phyloP scores from a whole-genome alignment of 352 stramenopile genomes.

The Pythium scleroteichum region DNA sequence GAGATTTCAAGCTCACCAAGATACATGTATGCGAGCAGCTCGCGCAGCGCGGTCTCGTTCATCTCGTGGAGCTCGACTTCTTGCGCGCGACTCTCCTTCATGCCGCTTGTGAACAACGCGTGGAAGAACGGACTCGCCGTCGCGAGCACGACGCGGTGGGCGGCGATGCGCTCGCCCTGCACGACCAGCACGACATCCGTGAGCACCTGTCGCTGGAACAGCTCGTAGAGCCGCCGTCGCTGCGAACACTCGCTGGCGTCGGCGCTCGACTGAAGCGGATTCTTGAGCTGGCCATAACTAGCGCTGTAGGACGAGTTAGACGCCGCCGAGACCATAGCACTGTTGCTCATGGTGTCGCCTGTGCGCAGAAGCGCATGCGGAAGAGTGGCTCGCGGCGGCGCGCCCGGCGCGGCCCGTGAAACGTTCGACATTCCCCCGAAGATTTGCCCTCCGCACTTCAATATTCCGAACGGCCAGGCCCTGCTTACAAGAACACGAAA shows the following conservation, averaged over 20 bases:
- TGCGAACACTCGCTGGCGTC: constrained; percentile 27
- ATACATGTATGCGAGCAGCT: constrained; percentile 74
- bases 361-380: not conserved
- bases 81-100: constrained; percentile 51
- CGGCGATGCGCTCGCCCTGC: constrained; percentile 42
- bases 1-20: constrained; percentile 51
- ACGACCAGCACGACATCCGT: constrained; percentile 71
- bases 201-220: constrained; percentile 49
- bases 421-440: constrained; percentile 13
- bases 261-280: not conserved
- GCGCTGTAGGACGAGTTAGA: constrained; percentile 6
- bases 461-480: constrained; percentile 5
- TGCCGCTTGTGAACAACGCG: constrained; percentile 74
- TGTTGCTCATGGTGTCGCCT: constrained; percentile 30
- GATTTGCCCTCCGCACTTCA: constrained; percentile 15
- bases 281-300: not conserved
- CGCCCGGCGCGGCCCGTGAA: constrained; percentile 4
- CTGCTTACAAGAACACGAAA: constrained; percentile 3
- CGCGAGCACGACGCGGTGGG: constrained; percentile 66
- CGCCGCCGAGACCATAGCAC: constrained; percentile 12
- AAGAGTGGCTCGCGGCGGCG: not conserved
- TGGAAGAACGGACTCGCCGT: constrained; percentile 69
- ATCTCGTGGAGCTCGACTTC: constrained; percentile 58
- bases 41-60: constrained; percentile 42
- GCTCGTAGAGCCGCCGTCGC: constrained; percentile 45